Conservation (phyloP, 208 protist species). For the Crithidia expoeki region DNA sequence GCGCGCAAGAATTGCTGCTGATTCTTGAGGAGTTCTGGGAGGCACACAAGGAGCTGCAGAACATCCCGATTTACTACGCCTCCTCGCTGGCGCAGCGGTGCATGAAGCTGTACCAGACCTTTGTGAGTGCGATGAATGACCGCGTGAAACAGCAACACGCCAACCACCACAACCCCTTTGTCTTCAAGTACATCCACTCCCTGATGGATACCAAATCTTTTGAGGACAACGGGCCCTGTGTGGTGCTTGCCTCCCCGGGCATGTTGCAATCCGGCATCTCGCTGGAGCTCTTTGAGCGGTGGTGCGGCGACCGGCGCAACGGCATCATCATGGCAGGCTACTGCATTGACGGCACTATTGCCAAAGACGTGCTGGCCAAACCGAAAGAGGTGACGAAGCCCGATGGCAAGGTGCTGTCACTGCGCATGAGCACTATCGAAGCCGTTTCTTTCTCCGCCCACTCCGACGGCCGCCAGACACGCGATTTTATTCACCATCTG, state of each 20-base stretch:
- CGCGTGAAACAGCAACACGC: constrained; percentile 92
- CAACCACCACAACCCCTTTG: constrained; percentile 96
- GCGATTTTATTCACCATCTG: constrained; percentile 87
- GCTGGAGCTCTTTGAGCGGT: constrained; percentile 98
- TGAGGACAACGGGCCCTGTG: constrained; percentile 93
- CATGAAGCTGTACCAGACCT: constrained; percentile 98
- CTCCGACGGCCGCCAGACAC: constrained; percentile 94
- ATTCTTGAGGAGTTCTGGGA: constrained; percentile 99
- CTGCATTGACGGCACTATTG: constrained; percentile 97
- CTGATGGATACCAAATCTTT: constrained; percentile 92
- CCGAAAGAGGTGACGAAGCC: constrained; percentile 91
- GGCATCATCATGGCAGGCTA: constrained; percentile 98
- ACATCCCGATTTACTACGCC: constrained; percentile 99
- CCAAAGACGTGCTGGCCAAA: constrained; percentile 90
- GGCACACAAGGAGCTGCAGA: constrained; percentile 95
- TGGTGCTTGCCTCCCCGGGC: constrained; percentile 95
- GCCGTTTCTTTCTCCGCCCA: constrained; percentile 98
- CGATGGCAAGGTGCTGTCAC: constrained; percentile 87
- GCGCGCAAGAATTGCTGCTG: constrained; percentile 98
- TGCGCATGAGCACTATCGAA: constrained; percentile 92
- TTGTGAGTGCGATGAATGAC: constrained; percentile 98
- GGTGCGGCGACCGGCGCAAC: constrained; percentile 96
- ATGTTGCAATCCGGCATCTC: constrained; percentile 98
- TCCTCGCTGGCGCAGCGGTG: constrained; percentile 97
- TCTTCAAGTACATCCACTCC: constrained; percentile 97